Evolutionary conservation across 176 grass and related monocot genomes (phyloP).

Genomic region (Chloris gayana): DNA sequence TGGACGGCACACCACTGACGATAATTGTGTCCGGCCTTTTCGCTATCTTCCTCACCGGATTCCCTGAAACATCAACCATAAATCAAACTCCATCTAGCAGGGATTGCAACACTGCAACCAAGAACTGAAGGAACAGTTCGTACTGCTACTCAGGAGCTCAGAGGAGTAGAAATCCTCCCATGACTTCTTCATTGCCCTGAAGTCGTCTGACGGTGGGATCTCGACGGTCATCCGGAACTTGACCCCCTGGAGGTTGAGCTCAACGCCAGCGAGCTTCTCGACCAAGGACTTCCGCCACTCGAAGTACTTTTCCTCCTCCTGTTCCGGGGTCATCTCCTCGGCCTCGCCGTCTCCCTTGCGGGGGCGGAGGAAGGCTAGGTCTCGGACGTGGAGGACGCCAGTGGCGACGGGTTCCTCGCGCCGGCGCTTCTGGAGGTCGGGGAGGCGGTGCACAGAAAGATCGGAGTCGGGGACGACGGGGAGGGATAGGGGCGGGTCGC

Average conservation of each 20-base stretch:
- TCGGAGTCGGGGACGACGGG: constrained; percentile 59
- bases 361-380: constrained; percentile 63
- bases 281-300: constrained; percentile 71
- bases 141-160: constrained; percentile 63
- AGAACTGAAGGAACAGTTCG: constrained; percentile 11
- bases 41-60: constrained; percentile 54
- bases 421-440: constrained; percentile 82
- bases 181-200: constrained; percentile 72
- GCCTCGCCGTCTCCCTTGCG: constrained; percentile 21
- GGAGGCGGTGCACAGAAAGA: constrained; percentile 53
- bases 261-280: constrained; percentile 69
- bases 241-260: constrained; percentile 82
- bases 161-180: constrained; percentile 93
- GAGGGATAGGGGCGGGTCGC: constrained; percentile 61
- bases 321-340: constrained; percentile 46
- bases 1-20: constrained; percentile 76
- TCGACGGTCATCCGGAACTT: constrained; percentile 80
- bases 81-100: constrained; percentile 33
- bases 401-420: constrained; percentile 81
- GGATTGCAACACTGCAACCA: constrained; percentile 26
- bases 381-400: constrained; percentile 72
- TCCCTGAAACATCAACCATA: constrained; percentile 55
- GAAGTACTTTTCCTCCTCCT: constrained; percentile 56
- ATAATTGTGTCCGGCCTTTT: constrained; percentile 75
- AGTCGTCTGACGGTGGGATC: constrained; percentile 66